Evolutionary conservation across 164 flowering plant species (phyloP).

Genomic region (Sextonia rubra): DNA sequence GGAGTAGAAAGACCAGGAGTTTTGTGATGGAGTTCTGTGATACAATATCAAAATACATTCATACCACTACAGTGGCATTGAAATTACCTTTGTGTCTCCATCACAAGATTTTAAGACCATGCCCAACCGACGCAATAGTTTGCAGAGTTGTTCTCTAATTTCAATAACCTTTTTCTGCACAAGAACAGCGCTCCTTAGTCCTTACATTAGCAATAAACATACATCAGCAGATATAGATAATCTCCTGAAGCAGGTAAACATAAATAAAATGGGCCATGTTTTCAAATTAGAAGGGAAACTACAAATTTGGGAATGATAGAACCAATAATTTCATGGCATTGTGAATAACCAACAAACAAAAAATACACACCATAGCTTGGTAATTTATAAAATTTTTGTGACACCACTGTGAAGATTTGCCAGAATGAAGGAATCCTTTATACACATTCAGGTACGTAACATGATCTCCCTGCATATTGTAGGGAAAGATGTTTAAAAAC

Average conservation of each 20-base stretch:
- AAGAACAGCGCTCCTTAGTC: background rate
- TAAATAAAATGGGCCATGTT: background rate
- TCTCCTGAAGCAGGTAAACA: background rate
- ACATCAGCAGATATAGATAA: background rate
- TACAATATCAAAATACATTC: too few relatives aligned
- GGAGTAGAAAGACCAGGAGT: too few relatives aligned
- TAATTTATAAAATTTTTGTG: slow-evolving; percentile 84
- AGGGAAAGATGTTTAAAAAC: background rate
- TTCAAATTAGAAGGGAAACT: background rate
- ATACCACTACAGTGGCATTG: background rate
- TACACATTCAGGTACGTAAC: slow-evolving; percentile 89
- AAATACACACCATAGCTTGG: slow-evolving; percentile 77
- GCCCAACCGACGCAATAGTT: slow-evolving; percentile 68
- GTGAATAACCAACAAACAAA: background rate
- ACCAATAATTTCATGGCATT: background rate
- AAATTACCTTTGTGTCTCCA: slow-evolving; percentile 58
- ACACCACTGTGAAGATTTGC: slow-evolving; percentile 96
- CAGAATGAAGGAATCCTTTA: slow-evolving; percentile 80
- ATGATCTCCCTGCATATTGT: slow-evolving; percentile 79
- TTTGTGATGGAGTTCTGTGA: too few relatives aligned
- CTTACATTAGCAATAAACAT: background rate
- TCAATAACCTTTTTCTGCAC: slow-evolving; percentile 58
- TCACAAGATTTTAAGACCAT: slow-evolving; percentile 77
- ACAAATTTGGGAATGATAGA: background rate
- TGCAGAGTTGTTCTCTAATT: slow-evolving; percentile 73